Percentiles rank a stretch among this genome's conserved stretches.
phyloP scores from a whole-genome alignment of 2,329 filamentous ascomycete genomes.

The Pseudocercospora musae region DNA sequence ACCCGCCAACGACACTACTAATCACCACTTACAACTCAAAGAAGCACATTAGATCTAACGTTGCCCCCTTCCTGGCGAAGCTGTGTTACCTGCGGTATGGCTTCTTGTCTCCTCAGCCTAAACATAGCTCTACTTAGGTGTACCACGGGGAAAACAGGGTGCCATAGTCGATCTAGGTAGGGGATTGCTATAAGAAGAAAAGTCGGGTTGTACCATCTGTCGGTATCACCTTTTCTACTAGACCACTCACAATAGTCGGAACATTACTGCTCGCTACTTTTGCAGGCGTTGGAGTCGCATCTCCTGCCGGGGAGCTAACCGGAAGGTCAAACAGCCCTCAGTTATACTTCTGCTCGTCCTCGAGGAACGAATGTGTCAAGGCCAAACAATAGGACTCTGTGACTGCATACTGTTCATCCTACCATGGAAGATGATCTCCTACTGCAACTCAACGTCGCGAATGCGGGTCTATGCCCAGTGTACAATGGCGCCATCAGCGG shows the following conservation, averaged over 20 bases:
- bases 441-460: background rate
- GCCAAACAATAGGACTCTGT: conserved; percentile 2
- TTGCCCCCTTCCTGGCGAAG: no score
- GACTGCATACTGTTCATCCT: conserved; percentile 10
- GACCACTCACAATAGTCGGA: background rate
- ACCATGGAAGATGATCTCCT: background rate
- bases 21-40: no score
- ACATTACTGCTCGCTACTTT: conserved; percentile 10
- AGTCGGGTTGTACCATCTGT: background rate
- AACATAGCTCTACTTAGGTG: background rate
- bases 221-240: background rate
- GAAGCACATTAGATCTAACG: no score
- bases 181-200: background rate
- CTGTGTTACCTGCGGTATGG: no score
- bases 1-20: no score
- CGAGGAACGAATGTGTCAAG: background rate
- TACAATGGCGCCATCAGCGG: background rate
- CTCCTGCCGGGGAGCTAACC: background rate
- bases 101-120: no score
- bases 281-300: conserved; percentile 3
- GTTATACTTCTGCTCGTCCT: conserved; percentile 6
- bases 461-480: background rate
- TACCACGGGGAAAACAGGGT: background rate
- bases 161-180: background rate
- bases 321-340: background rate